Conservation (phyloP, 176 grass and related monocot genomes). For the Saccharum spontaneum region DNA sequence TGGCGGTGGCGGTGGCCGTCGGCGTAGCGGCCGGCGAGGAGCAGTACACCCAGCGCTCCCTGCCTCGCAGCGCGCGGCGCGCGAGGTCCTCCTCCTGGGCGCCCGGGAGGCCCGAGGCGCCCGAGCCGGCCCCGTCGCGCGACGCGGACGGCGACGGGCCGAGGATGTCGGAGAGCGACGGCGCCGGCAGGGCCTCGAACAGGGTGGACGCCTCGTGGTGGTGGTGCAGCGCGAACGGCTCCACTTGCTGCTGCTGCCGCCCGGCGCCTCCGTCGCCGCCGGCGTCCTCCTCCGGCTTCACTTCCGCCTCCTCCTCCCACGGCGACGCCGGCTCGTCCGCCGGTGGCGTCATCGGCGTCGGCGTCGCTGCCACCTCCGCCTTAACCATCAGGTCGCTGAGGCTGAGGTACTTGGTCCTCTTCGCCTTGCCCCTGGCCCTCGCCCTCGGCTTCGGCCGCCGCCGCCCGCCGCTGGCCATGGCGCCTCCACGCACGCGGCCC, state of each 20-base stretch:
- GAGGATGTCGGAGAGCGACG: conserved; percentile 80
- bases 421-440: conserved; percentile 33
- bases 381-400: conserved; percentile 49
- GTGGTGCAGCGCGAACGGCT: conserved; percentile 57
- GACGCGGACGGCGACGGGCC: conserved; percentile 49
- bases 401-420: conserved; percentile 77
- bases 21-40: conserved; percentile 38
- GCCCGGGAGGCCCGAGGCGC: neutral
- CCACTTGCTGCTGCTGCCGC: conserved; percentile 28
- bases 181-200: conserved; percentile 41
- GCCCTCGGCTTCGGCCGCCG: neutral
- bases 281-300: neutral
- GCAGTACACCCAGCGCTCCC: conserved; percentile 89
- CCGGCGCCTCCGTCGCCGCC: neutral
- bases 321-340: neutral
- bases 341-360: neutral
- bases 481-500: neutral
- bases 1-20: neutral
- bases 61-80: conserved; percentile 64
- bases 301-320: neutral
- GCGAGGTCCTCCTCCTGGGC: conserved; percentile 61
- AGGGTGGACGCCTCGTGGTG: conserved; percentile 51
- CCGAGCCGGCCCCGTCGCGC: conserved; percentile 15
- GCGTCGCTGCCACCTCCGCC: neutral
- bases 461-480: conserved; percentile 29